These are phyloP conservation scores for Hypoxylon cercidicola DNA, from an alignment of 495 filamentous ascomycete genomes.

Conservation along the genomic window DNA sequence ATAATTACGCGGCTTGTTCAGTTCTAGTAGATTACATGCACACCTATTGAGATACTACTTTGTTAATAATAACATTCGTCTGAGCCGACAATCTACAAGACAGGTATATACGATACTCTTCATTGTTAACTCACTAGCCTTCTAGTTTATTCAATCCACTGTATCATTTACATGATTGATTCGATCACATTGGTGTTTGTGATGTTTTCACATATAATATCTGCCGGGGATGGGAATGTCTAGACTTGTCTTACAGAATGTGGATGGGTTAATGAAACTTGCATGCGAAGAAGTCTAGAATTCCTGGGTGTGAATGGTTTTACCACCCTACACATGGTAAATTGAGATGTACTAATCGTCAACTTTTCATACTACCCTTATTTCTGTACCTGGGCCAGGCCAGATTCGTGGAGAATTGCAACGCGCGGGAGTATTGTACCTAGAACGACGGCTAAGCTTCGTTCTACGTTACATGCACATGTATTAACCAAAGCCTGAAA, in stretches of 20 bases:
- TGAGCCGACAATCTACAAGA: neutral
- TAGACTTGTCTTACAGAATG: neutral
- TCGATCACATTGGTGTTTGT: neutral
- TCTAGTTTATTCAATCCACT: neutral
- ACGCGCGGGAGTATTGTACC: neutral
- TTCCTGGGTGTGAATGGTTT: neutral
- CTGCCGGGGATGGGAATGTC: neutral
- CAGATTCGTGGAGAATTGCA: conserved; percentile 6
- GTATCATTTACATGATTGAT: neutral
- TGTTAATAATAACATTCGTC: neutral
- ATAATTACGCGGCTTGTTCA: conserved; percentile 1
- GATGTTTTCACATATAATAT: neutral
- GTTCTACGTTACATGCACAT: conserved; percentile 12
- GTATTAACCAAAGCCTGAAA: conserved; percentile 18
- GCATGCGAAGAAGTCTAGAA: no score
- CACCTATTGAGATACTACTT: neutral
- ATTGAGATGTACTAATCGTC: neutral
- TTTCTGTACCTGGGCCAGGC: neutral
- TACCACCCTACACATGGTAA: neutral
- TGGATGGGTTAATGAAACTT: no score
- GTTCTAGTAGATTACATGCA: neutral
- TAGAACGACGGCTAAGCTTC: conserved; percentile 32
- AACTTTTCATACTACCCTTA: neutral
- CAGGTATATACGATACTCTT: neutral
- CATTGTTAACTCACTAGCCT: no score